Evolutionary conservation across 2,329 filamentous ascomycete genomes (phyloP).

Genomic region (Lecanicillium sp.): DNA sequence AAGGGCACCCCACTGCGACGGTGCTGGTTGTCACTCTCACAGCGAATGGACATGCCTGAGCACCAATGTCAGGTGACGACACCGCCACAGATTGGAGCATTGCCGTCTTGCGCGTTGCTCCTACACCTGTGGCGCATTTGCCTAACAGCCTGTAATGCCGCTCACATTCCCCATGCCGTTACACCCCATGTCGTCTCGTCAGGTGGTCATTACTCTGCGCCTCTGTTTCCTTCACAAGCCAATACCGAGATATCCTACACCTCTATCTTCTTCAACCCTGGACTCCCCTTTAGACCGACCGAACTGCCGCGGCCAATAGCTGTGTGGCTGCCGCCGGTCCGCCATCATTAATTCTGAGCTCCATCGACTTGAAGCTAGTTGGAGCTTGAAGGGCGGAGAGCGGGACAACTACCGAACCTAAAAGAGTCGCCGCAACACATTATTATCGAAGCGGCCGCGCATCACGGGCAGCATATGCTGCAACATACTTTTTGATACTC

Average conservation of each 20-base stretch:
- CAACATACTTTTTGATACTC: too few relatives aligned
- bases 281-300: not conserved
- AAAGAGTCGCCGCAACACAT: too few relatives aligned
- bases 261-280: too few relatives aligned
- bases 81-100: conserved; percentile 18
- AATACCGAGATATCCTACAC: too few relatives aligned
- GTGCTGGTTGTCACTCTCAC: conserved; percentile 11
- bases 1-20: conserved; percentile 10
- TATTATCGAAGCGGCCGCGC: too few relatives aligned
- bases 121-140: not conserved
- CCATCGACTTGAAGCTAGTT: too few relatives aligned
- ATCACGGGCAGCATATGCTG: too few relatives aligned
- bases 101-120: not conserved
- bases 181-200: conserved; percentile 2
- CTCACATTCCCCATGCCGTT: conserved; percentile 6
- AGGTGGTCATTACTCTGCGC: conserved; percentile 3
- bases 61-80: conserved; percentile 23
- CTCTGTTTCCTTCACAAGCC: not conserved
- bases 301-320: too few relatives aligned
- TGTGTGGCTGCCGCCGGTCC: too few relatives aligned
- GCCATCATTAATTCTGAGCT: too few relatives aligned
- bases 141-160: not conserved
- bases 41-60: conserved; percentile 6
- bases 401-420: too few relatives aligned
- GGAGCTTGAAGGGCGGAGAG: too few relatives aligned